A percentile compares a stretch with the other conserved stretches of the same genome.
Evolutionary conservation across 23 red algal genomes (phyloP).

Genomic region (Pyropia haitanensis): DNA sequence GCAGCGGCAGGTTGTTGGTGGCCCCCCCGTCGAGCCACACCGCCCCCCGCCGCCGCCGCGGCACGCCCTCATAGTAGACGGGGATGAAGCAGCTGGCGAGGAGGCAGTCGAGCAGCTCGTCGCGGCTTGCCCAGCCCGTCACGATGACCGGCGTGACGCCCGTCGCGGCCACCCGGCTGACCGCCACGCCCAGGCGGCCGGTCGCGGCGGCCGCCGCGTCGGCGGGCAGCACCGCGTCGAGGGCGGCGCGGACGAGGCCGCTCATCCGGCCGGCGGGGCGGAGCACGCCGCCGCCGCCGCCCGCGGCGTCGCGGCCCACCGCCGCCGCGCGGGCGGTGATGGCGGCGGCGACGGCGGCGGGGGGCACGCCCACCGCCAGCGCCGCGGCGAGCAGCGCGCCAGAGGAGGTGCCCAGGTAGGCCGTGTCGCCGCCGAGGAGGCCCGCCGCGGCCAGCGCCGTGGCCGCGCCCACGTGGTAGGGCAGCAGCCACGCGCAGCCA

Average conservation of each 20-base stretch:
- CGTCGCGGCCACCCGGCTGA: neutral
- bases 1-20: too few relatives aligned
- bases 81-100: slow-evolving; percentile 32
- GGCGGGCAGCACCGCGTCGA: slow-evolving; percentile 17
- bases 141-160: neutral
- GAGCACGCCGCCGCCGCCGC: slow-evolving; percentile 11
- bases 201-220: slow-evolving; percentile 25
- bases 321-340: slow-evolving; percentile 17
- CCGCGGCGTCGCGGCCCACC: slow-evolving; percentile 15
- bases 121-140: slow-evolving; percentile 13
- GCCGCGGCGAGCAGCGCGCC: slow-evolving; percentile 28
- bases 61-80: slow-evolving; percentile 22
- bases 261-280: slow-evolving; percentile 21
- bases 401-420: slow-evolving; percentile 31
- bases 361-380: slow-evolving; percentile 5
- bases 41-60: too few relatives aligned
- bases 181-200: slow-evolving; percentile 27
- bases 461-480: slow-evolving; percentile 38
- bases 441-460: slow-evolving; percentile 18
- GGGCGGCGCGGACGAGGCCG: slow-evolving; percentile 7
- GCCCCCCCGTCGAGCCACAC: too few relatives aligned
- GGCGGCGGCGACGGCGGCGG: slow-evolving; percentile 1
- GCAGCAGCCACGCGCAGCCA: slow-evolving; percentile 43
- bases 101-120: slow-evolving; percentile 29
- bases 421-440: slow-evolving; percentile 22